phyloP scores from a whole-genome alignment of 345 rosid genomes.

The Camelina neglecta region DNA sequence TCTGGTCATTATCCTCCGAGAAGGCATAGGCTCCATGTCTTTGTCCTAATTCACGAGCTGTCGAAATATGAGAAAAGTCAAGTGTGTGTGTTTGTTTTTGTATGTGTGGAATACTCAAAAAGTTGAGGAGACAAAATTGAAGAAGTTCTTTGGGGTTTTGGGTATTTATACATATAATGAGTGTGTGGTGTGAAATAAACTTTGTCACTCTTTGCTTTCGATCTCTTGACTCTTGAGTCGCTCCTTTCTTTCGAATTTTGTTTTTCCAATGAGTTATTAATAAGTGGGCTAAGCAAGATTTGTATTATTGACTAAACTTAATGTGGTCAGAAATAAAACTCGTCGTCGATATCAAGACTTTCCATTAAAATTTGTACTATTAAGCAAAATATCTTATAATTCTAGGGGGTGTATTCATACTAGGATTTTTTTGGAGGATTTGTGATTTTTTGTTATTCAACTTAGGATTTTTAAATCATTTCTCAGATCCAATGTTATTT shows the following conservation, averaged over 20 bases:
- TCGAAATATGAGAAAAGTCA: conserved; percentile 26
- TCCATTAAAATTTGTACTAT: neutral
- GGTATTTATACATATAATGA: conserved; percentile 26
- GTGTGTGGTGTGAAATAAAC: conserved; percentile 21
- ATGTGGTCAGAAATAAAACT: neutral
- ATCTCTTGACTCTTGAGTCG: neutral
- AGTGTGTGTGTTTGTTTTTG: neutral
- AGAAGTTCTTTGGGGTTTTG: conserved; percentile 36
- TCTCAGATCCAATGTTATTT: no score
- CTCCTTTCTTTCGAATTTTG: neutral
- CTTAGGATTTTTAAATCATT: no score
- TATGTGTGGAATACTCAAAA: conserved; percentile 20
- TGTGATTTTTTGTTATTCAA: no score
- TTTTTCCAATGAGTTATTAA: neutral
- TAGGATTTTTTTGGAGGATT: no score
- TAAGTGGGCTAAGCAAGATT: neutral
- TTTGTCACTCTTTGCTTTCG: conserved; percentile 21
- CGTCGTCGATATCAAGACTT: neutral
- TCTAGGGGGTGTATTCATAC: no score
- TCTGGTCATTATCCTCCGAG: conserved; percentile 14
- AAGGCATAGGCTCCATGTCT: conserved; percentile 24
- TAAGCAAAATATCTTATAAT: neutral
- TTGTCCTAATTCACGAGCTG: neutral
- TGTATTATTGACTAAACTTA: neutral
- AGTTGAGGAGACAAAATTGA: conserved; percentile 34